These are phyloP conservation scores for Apiospora hydei DNA, from an alignment of 2,329 filamentous ascomycete species.

Conservation along the genomic window DNA sequence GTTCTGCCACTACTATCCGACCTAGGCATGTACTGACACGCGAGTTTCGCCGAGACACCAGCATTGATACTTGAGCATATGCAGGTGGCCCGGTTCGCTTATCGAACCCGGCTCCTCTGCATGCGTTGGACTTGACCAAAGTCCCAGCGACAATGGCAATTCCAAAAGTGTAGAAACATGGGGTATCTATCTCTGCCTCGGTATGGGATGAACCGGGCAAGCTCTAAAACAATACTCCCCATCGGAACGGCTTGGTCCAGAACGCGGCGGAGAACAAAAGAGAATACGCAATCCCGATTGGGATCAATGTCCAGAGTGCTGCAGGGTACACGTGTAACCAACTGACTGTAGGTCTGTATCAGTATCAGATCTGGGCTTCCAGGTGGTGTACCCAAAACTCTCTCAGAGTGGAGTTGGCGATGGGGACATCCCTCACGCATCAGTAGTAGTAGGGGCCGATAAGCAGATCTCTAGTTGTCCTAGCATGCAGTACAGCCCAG, in stretches of 20 bases:
- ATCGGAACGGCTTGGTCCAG: not conserved
- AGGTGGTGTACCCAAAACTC: slow-evolving; percentile 7
- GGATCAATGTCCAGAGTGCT: not conserved
- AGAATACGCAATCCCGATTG: slow-evolving; percentile 2
- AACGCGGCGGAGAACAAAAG: not conserved
- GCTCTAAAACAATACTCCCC: not conserved
- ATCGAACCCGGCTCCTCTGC: slow-evolving; percentile 13
- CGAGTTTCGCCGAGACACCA: slow-evolving; percentile 14
- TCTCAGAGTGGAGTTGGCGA: slow-evolving; percentile 11
- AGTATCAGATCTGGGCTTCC: not conserved
- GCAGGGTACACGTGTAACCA: slow-evolving; percentile 20
- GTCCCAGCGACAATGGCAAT: not conserved
- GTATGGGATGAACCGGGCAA: slow-evolving; percentile 14
- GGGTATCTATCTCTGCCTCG: not conserved
- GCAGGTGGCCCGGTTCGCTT: slow-evolving; percentile 16
- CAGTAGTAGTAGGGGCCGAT: slow-evolving; percentile 8
- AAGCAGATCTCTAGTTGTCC: slow-evolving; percentile 12
- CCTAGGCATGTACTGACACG: not conserved
- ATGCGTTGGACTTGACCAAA: not conserved
- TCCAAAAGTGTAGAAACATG: slow-evolving; percentile 10
- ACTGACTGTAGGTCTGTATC: not conserved
- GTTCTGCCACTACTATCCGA: not conserved
- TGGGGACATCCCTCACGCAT: slow-evolving; percentile 8
- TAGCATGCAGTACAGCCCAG: not conserved
- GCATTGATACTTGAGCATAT: not conserved